Base-by-base conservation (phyloP, 2,329 filamentous ascomycete genomes). In the Cladosporium cucumerinum region DNA sequence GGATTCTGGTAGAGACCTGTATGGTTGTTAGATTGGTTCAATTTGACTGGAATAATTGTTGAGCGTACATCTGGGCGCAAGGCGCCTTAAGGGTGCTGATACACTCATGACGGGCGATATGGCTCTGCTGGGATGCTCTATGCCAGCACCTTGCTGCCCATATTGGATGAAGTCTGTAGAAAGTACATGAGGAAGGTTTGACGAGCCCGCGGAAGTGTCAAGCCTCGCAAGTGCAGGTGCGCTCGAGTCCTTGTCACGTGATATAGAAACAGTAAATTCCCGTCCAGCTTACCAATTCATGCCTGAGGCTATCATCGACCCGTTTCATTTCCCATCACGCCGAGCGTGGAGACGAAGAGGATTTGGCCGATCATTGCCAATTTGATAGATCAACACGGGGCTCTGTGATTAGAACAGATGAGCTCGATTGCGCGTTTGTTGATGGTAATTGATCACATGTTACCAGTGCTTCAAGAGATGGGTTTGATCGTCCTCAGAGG, bases 51-150 rank as follows among this genome's bases (percentile, higher is more conserved):
- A 10, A 12, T 2, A 18, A n/a, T 12, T 5, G 3, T 26, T 5
- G 36, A 65, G 69, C 82, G 65, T 82, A 91, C 89, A 86, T 75
- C 83, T 81, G 73, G 82, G 80, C 64, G 84, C 81, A 71, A 89
- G 79, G 79, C 85, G 85, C 80, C 86, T 80, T 72, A 86, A 82
- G 70, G 88, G 86, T 74, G 87, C 79, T 77, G 85, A 84, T 72
- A 89, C 78, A 79, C 82, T 90, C 89, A 92, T 92, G 74, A 69
- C 67, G 68, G 59, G 39, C 39, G 61, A 23, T 57, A 32, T 34
- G 59, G 46, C 48, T 28, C 48, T 54, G 51, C 28, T 25, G 23
- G 1, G 28, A 46, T 63, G 21, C 51, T 61, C 21, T 23, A 54
- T 12, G 26, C 28, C 28, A 32, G 26, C 51, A 30, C 14, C 26